Percentiles rank a stretch among this genome's conserved stretches.
phyloP scores from a whole-genome alignment of 371 early-diverging fungal species.

The Mortierella sp. region DNA sequence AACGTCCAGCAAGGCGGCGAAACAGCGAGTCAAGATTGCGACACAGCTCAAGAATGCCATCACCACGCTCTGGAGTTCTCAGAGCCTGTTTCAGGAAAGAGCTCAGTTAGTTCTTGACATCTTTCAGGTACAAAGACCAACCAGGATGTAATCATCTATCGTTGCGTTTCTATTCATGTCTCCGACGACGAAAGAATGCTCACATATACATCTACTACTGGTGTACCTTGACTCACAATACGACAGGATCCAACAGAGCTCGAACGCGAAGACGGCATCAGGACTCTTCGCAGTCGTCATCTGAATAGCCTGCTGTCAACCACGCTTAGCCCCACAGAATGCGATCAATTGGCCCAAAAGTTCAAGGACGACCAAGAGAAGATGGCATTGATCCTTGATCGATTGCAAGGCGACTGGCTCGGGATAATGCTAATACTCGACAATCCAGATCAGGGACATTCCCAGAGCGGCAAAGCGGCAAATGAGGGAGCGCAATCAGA shows the following conservation, averaged over 20 bases:
- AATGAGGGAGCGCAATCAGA: not conserved
- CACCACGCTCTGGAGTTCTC: conserved; percentile 26
- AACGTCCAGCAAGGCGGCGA: conserved; percentile 7
- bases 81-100: conserved; percentile 31
- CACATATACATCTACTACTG: too few relatives aligned
- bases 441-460: not conserved
- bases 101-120: conserved; percentile 36
- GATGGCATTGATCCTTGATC: conserved; percentile 23
- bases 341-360: conserved; percentile 12
- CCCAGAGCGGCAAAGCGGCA: not conserved
- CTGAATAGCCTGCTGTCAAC: conserved; percentile 29
- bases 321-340: conserved; percentile 7
- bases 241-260: conserved; percentile 32
- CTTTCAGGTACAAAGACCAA: conserved; percentile 25
- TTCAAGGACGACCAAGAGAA: conserved; percentile 29
- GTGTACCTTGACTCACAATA: too few relatives aligned
- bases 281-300: conserved; percentile 39
- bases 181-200: too few relatives aligned
- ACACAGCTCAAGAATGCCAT: conserved; percentile 24
- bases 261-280: conserved; percentile 23
- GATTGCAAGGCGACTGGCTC: conserved; percentile 28
- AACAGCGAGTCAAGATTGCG: conserved; percentile 22
- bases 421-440: conserved; percentile 15
- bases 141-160: too few relatives aligned
- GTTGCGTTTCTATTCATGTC: too few relatives aligned